Percentiles rank a stretch among this genome's conserved stretches.
phyloP scores from a whole-genome alignment of 257 asterid genomes.

The Ocimum tenuiflorum region DNA sequence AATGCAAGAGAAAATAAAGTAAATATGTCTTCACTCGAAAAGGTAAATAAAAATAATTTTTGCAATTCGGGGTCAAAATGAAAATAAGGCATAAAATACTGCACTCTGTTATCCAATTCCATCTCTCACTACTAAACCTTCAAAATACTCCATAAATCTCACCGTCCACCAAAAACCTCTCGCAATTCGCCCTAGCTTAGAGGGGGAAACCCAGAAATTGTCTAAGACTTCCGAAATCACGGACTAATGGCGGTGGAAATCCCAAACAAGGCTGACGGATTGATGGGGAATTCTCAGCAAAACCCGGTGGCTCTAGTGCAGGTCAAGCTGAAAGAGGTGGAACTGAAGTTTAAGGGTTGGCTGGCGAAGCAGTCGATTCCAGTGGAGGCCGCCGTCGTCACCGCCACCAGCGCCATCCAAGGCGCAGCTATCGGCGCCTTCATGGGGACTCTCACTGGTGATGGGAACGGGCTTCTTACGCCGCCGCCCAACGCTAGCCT shows the following conservation, averaged over 20 bases:
- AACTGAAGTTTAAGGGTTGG: conserved; percentile 53
- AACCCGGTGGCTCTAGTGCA: conserved; percentile 67
- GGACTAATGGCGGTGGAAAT: conserved; percentile 40
- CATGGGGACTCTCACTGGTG: conserved; percentile 75
- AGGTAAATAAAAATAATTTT: too few species aligned
- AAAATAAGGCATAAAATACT: background rate
- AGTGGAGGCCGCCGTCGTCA: conserved; percentile 79
- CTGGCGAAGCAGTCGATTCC: conserved; percentile 72
- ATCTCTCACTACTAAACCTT: background rate
- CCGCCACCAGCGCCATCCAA: conserved; percentile 65
- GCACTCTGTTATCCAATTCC: conserved; percentile 31
- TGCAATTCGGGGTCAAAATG: conserved; percentile 21
- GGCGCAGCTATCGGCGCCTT: conserved; percentile 84
- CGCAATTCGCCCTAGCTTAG: background rate
- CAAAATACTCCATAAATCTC: background rate
- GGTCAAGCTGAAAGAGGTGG: conserved; percentile 63
- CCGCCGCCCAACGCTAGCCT: conserved; percentile 61
- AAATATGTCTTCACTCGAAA: too few species aligned
- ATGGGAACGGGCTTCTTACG: conserved; percentile 44
- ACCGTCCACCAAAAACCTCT: background rate
- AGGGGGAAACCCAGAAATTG: background rate
- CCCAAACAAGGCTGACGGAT: conserved; percentile 27
- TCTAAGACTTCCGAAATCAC: conserved; percentile 34
- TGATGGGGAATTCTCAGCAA: conserved; percentile 27
- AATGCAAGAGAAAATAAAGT: too few species aligned